These are phyloP conservation scores for Rhynchospora pubera DNA, from an alignment of 176 grass and related monocot genomes.

Conservation along the genomic window DNA sequence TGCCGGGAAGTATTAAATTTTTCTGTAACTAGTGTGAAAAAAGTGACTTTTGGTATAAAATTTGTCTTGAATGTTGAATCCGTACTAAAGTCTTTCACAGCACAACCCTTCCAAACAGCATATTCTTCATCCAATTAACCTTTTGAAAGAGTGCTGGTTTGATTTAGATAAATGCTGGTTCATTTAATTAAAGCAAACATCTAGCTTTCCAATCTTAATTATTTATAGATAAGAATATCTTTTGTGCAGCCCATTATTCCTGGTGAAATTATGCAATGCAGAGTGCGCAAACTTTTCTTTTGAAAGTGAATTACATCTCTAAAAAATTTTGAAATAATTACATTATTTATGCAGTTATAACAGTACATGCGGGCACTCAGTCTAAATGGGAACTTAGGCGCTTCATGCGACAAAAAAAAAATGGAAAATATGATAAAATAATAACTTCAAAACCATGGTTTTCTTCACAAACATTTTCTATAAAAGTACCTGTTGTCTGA, in stretches of 20 bases:
- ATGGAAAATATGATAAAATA: neutral
- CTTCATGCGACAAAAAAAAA: neutral
- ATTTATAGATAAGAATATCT: neutral
- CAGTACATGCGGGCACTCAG: neutral
- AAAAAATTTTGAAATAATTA: neutral
- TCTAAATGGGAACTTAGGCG: neutral
- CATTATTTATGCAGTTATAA: neutral
- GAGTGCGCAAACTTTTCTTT: neutral
- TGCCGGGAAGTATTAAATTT: neutral
- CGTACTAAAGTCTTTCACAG: neutral
- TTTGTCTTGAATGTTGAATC: constrained; percentile 6
- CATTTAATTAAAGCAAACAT: neutral
- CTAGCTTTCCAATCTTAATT: neutral
- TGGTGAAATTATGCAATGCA: neutral
- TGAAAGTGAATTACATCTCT: neutral
- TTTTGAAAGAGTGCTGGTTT: neutral
- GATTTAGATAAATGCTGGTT: neutral
- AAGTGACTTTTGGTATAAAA: constrained; percentile 10
- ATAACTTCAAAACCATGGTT: neutral
- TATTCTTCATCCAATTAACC: neutral
- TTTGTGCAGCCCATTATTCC: neutral
- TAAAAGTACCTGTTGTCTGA: constrained; percentile 53
- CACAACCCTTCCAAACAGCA: neutral
- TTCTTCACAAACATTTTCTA: neutral
- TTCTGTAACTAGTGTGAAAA: neutral